These are phyloP conservation scores for Hypoxylon rickii DNA, from an alignment of 495 filamentous ascomycete genomes.

Conservation along the genomic window DNA sequence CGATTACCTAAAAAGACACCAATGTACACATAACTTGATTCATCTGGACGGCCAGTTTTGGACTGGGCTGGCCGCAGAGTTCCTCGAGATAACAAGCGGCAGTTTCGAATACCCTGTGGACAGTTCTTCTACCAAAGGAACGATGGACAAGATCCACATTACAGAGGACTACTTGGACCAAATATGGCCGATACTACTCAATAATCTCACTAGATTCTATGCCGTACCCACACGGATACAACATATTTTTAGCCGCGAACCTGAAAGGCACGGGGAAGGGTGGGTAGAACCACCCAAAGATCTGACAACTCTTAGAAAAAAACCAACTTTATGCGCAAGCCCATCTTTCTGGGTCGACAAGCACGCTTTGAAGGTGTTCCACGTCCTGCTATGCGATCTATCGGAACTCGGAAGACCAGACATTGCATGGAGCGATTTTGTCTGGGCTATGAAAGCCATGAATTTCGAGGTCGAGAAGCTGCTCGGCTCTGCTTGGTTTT, in stretches of 20 bases:
- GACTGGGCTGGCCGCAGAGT: not conserved
- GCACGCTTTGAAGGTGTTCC: constrained; percentile 14
- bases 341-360: constrained; percentile 3
- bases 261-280: not conserved
- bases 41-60: not conserved
- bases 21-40: not conserved
- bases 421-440: constrained; percentile 57
- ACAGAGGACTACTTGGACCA: not conserved
- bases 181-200: constrained; percentile 1
- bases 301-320: not conserved
- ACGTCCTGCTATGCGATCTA: not conserved
- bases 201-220: not conserved
- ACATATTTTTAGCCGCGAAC: not conserved
- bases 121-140: not conserved
- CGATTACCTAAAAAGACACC: not conserved
- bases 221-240: not conserved
- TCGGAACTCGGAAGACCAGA: constrained; percentile 41
- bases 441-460: constrained; percentile 54
- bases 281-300: not conserved
- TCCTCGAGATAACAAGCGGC: not conserved
- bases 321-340: not conserved
- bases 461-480: constrained; percentile 56
- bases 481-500: constrained; percentile 60
- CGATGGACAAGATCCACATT: not conserved
- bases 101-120: not conserved